phyloP scores from a whole-genome alignment of 306 rosid genomes.

The Sophora flavescens region DNA sequence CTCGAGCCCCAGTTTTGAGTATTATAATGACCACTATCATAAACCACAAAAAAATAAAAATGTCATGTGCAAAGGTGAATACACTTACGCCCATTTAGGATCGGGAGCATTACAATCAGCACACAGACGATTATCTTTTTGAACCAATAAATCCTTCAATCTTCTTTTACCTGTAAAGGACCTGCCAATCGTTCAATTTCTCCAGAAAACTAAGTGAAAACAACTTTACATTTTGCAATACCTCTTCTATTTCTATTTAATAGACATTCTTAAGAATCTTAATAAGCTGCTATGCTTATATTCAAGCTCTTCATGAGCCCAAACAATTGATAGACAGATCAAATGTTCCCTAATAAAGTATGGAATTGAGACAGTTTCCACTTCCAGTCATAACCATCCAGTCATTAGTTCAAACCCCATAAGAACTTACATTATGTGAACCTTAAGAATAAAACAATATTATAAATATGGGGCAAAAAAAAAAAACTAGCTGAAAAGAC shows the following conservation, averaged over 20 bases:
- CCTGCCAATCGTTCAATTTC: constrained; percentile 45
- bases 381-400: background rate
- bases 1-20: background rate
- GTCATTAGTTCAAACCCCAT: background rate
- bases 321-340: background rate
- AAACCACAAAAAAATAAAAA: background rate
- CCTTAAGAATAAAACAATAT: background rate
- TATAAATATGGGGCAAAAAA: background rate
- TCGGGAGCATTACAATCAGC: constrained; percentile 92
- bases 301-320: constrained; percentile 8
- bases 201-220: constrained; percentile 40
- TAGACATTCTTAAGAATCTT: background rate
- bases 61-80: background rate
- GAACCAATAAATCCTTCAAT: constrained; percentile 76
- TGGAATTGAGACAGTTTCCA: background rate
- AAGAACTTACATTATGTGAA: background rate
- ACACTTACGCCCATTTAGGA: constrained; percentile 99
- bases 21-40: constrained; percentile 21
- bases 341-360: background rate
- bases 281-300: background rate
- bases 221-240: constrained; percentile 15
- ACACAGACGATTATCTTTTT: constrained; percentile 78
- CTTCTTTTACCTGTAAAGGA: constrained; percentile 77
- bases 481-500: background rate
- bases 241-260: background rate